Conservation (phyloP, 192 early-diverging fungal genomes). For the Lunasporangiospora selenospora region DNA sequence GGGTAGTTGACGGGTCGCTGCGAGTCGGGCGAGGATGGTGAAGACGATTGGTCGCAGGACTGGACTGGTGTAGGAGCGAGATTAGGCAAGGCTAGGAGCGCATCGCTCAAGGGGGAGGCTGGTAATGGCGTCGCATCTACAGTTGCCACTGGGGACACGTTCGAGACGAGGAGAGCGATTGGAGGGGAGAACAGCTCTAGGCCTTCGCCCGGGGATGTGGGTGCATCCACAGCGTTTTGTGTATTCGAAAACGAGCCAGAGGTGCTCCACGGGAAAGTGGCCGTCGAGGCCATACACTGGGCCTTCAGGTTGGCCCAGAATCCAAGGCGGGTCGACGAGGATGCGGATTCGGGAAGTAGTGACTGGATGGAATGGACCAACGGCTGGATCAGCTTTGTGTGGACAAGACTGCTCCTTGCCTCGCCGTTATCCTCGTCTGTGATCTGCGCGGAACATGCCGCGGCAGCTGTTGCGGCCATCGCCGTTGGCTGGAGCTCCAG, state of each 20-base stretch:
- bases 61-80: too few species aligned
- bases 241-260: neutral
- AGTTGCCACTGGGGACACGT: constrained; percentile 15
- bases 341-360: constrained; percentile 31
- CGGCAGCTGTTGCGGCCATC: too few species aligned
- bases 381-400: constrained; percentile 21
- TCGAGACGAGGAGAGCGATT: constrained; percentile 27
- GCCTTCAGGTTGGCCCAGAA: constrained; percentile 47
- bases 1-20: constrained; percentile 34
- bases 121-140: constrained; percentile 31
- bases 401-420: too few species aligned
- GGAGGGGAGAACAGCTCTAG: constrained; percentile 39
- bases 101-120: constrained; percentile 29
- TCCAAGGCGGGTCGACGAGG: constrained; percentile 25
- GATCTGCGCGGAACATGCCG: too few species aligned
- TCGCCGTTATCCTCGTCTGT: too few species aligned
- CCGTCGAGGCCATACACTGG: constrained; percentile 23
- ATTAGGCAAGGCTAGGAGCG: constrained; percentile 32
- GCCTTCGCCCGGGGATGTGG: neutral
- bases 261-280: constrained; percentile 23
- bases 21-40: constrained; percentile 9
- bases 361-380: constrained; percentile 29
- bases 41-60: too few species aligned
- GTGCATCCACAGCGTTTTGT: neutral
- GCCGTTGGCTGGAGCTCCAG: too few species aligned